phyloP scores from a whole-genome alignment of 2,329 filamentous ascomycete genomes.

The Neurospora sp. region DNA sequence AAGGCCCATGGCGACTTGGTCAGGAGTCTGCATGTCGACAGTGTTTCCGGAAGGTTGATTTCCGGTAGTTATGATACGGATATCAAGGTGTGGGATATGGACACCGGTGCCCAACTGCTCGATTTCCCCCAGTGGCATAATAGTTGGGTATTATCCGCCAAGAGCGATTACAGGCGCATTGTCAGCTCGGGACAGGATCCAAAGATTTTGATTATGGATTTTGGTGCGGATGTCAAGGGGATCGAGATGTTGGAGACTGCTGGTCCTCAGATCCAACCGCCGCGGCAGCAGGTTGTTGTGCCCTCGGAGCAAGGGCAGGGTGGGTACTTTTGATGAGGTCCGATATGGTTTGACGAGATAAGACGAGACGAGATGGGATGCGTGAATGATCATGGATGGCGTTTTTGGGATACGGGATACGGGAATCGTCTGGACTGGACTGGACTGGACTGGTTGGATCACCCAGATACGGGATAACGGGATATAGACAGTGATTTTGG shows the following conservation, averaged over 20 bases:
- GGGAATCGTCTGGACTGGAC: not conserved
- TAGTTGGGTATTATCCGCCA: slow-evolving; percentile 93
- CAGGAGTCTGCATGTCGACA: slow-evolving; percentile 67
- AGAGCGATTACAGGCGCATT: slow-evolving; percentile 89
- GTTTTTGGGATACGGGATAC: not conserved
- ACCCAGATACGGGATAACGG: not conserved
- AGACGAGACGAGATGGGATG: not conserved
- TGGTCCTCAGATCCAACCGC: not conserved
- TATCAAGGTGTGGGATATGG: slow-evolving; percentile 89
- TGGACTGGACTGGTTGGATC: not conserved
- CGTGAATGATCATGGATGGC: not conserved
- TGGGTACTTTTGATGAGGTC: slow-evolving; percentile 5
- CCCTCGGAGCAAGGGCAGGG: not conserved
- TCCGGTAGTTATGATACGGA: slow-evolving; percentile 93
- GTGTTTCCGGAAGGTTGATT: slow-evolving; percentile 72
- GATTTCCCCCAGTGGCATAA: slow-evolving; percentile 92
- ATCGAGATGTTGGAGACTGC: slow-evolving; percentile 47
- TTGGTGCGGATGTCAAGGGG: slow-evolving; percentile 54
- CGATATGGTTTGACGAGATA: not conserved
- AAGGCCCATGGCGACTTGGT: slow-evolving; percentile 72
- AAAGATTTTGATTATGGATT: slow-evolving; percentile 88
- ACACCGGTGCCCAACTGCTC: slow-evolving; percentile 65
- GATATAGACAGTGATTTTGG: not conserved
- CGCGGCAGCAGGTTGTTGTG: not conserved
- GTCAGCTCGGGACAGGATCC: slow-evolving; percentile 93